Evolutionary conservation across 1,284 basidiomycete genomes (phyloP), one percentile per base, ranked within the genome.

Genomic region (Mycena citricolor): DNA sequence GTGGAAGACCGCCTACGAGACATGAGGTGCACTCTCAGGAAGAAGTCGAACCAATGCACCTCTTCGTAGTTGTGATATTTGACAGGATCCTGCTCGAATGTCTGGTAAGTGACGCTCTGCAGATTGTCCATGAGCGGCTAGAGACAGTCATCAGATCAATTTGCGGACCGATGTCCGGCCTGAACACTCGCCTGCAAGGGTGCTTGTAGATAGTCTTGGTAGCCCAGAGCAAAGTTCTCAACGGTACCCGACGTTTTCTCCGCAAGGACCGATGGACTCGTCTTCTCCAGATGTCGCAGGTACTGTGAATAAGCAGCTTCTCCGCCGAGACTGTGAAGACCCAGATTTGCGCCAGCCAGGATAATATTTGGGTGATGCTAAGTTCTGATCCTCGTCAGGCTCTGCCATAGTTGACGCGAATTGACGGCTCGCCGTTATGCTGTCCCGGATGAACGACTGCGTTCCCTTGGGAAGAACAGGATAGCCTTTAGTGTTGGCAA

Each of bases 61-160:
- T 98, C 90, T 69, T 99, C 97, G 63, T 99, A 99, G 55, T 92
- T 85, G 39, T 77, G 67, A 61, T 99, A 99, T 66, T 99, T 99
- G 54, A 98, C 85, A 1, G 97, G 94, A 69, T 99, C 97, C 59
- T 91, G 83, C 62, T 99, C 97, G 58, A 99, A 99, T 6, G 92
- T 93, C 60, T 98, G 91, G 64, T 99, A 99, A 6, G 94, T 98
- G 44, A 86, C 78, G 56, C 90, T 94, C 59, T 92, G 91, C 46
- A 99, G 70, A 62, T 99, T 94, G 62, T 99, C 94, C 88, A 97
- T 94, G 57, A 99, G 67, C 8, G 97, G 97, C 86, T 95, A 64
- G 45, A 46, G 39, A 26, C n/a, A n/a, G 26, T 35, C 40, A 31
- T 42, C 24, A 24, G 32, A 39, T 31, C 25, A 33, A 31, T 17